Conservation (phyloP, 2,329 filamentous ascomycete genomes). For the Xylaria sp. region DNA sequence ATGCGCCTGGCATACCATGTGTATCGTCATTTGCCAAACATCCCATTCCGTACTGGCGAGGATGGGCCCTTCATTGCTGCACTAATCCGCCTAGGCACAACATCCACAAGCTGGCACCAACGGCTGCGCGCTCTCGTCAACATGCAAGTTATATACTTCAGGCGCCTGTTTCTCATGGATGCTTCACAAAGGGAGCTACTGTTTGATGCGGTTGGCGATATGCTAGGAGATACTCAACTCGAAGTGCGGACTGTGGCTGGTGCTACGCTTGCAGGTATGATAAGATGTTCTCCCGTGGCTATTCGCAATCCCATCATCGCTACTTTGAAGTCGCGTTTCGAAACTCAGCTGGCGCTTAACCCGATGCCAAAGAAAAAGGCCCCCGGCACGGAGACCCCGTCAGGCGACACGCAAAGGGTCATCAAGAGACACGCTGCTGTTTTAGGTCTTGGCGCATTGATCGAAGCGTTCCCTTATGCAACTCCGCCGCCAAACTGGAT, state of each 20-base stretch:
- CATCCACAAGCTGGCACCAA: constrained; percentile 92
- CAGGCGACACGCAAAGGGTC: constrained; percentile 79
- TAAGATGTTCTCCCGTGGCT: constrained; percentile 86
- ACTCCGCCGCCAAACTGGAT: constrained; percentile 94
- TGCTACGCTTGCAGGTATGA: constrained; percentile 95
- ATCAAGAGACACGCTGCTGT: constrained; percentile 90
- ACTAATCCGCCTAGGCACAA: constrained; percentile 87
- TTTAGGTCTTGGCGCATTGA: constrained; percentile 86
- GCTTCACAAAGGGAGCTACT: constrained; percentile 79
- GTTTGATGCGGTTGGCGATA: constrained; percentile 92
- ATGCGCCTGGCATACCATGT: constrained; percentile 96
- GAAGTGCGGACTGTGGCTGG: constrained; percentile 95
- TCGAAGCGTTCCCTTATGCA: constrained; percentile 96
- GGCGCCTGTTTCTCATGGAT: constrained; percentile 88
- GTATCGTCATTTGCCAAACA: constrained; percentile 94
- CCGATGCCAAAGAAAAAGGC: constrained; percentile 82
- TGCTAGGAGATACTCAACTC: constrained; percentile 91
- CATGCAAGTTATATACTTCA: constrained; percentile 99
- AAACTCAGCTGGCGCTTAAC: constrained; percentile 79
- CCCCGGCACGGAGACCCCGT: constrained; percentile 74
- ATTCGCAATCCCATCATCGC: constrained; percentile 83
- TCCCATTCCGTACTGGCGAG: constrained; percentile 88
- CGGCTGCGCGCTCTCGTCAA: constrained; percentile 94
- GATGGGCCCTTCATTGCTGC: constrained; percentile 85
- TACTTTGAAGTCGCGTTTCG: constrained; percentile 82